Percentiles rank a stretch among this genome's conserved stretches.
phyloP scores from a whole-genome alignment of 805 yeast species.

The Brettanomyces sp. region DNA sequence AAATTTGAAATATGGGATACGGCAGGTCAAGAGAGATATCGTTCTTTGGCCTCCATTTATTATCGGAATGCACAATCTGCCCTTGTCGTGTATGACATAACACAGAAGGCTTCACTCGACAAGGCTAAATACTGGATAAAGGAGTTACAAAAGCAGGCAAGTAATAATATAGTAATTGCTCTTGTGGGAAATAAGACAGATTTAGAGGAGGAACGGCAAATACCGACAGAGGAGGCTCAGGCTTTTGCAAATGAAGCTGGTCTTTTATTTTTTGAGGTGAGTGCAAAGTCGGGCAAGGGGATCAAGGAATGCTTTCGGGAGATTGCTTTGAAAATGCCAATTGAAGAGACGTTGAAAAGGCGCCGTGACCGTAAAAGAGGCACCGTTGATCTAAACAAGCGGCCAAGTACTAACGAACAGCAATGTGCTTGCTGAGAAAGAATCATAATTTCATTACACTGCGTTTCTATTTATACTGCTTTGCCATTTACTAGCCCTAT shows the following conservation, averaged over 20 bases:
- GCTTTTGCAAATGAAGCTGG: constrained; percentile 46
- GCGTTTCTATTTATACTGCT: no score
- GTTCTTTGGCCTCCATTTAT: constrained; percentile 75
- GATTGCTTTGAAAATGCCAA: constrained; percentile 39
- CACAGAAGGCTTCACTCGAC: constrained; percentile 54
- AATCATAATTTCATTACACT: neutral
- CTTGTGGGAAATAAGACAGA: constrained; percentile 75
- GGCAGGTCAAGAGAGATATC: constrained; percentile 76
- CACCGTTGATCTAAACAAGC: constrained; percentile 22
- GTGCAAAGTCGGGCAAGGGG: constrained; percentile 50
- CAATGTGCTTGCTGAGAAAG: constrained; percentile 21
- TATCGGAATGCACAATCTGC: constrained; percentile 78
- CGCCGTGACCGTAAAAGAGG: constrained; percentile 14
- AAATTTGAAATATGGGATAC: constrained; percentile 68
- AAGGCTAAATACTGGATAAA: constrained; percentile 73
- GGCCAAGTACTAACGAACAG: constrained; percentile 24
- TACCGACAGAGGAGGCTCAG: constrained; percentile 35
- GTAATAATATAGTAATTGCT: constrained; percentile 64
- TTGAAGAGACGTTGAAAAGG: constrained; percentile 18
- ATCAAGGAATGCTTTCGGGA: constrained; percentile 38
- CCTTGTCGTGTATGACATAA: constrained; percentile 67
- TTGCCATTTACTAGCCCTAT: neutral
- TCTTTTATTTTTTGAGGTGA: constrained; percentile 42
- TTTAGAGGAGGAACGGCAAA: constrained; percentile 41
- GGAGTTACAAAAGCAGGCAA: constrained; percentile 77